A percentile compares a stretch with the other conserved stretches of the same genome.
Evolutionary conservation across 257 asterid species (phyloP).

Genomic region (Jacaranda mimosifolia): DNA sequence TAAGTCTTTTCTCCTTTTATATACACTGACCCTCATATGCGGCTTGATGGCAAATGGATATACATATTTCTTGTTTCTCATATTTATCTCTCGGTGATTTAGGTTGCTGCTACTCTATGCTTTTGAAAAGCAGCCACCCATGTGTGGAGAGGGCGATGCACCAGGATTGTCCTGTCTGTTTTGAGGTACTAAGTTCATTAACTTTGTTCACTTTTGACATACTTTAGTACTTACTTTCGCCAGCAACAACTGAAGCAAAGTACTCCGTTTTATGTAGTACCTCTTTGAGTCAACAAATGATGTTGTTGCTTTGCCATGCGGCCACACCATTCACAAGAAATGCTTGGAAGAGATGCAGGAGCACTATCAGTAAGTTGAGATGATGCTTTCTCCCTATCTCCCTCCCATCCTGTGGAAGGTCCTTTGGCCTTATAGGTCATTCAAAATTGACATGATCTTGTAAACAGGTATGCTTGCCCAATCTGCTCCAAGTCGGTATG

Average conservation of each 20-base stretch:
- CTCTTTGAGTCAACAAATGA: slow-evolving; percentile 80
- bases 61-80: not conserved
- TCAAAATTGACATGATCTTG: not conserved
- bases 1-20: slow-evolving; percentile 34
- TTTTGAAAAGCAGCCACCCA: slow-evolving; percentile 66
- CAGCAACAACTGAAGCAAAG: slow-evolving; percentile 8
- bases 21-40: not conserved
- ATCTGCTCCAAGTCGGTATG: slow-evolving; percentile 86
- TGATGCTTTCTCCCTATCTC: not conserved
- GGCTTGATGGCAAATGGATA: not conserved
- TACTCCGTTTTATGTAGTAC: slow-evolving; percentile 48
- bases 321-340: slow-evolving; percentile 88
- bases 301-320: slow-evolving; percentile 77
- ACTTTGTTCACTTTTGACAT: no score
- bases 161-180: slow-evolving; percentile 93
- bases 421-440: not conserved
- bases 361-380: slow-evolving; percentile 68
- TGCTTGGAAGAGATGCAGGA: slow-evolving; percentile 89
- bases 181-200: slow-evolving; percentile 59
- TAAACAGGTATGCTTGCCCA: slow-evolving; percentile 78
- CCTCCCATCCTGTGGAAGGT: not conserved
- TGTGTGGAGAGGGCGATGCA: slow-evolving; percentile 96
- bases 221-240: not conserved
- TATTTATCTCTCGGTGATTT: not conserved
- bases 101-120: slow-evolving; percentile 64